Evolutionary conservation across 352 stramenopile species (phyloP).

Genomic region (Globisporangium lucens): DNA sequence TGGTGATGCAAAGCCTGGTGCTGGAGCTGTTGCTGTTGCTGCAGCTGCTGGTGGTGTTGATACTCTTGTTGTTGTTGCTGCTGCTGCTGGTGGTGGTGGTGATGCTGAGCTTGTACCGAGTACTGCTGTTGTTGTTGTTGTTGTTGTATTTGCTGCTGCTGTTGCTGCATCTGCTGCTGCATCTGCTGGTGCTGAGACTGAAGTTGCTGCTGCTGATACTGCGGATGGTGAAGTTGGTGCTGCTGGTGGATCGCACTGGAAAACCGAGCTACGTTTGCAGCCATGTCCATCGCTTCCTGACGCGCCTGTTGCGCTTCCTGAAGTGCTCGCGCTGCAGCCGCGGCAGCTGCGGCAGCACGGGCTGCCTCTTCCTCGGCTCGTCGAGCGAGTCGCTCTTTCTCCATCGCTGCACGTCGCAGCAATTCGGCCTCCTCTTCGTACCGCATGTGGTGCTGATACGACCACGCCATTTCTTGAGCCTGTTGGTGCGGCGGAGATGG

Average conservation of each 20-base stretch:
- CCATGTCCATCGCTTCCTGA: constrained; percentile 82
- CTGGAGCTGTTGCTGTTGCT: constrained; percentile 43
- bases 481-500: constrained; percentile 17
- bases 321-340: constrained; percentile 63
- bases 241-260: constrained; percentile 72
- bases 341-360: constrained; percentile 60
- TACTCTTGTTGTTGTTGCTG: constrained; percentile 44
- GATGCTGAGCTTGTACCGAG: constrained; percentile 30
- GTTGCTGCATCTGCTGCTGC: constrained; percentile 18
- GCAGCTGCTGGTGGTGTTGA: constrained; percentile 42
- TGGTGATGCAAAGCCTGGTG: constrained; percentile 49
- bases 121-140: constrained; percentile 31
- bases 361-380: constrained; percentile 80
- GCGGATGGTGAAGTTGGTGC: constrained; percentile 27
- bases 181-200: constrained; percentile 26
- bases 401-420: constrained; percentile 50
- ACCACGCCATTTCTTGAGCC: constrained; percentile 68
- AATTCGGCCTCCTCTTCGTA: constrained; percentile 79
- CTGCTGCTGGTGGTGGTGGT: constrained; percentile 38
- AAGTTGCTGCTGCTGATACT: constrained; percentile 24
- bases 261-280: constrained; percentile 67
- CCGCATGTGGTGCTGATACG: constrained; percentile 58
- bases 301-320: constrained; percentile 77
- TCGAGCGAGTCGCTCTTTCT: constrained; percentile 61
- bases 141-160: constrained; percentile 14